Conservation (phyloP, 2,329 filamentous ascomycete genomes). For the Apiospora arundinis region DNA sequence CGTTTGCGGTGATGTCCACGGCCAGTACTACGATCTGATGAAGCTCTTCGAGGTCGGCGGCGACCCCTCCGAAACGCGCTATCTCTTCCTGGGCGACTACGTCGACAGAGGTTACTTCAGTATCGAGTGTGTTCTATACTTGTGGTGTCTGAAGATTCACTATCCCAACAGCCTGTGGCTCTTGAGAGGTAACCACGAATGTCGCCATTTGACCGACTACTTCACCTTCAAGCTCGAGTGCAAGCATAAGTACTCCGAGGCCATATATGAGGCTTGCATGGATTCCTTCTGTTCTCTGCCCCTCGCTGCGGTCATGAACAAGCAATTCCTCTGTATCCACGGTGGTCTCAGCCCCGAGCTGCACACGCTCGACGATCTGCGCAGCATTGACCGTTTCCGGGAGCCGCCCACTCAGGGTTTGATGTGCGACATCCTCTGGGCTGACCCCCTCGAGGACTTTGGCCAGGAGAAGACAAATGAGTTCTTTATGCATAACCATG, state of each 20-base stretch:
- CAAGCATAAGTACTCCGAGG: conserved; percentile 99
- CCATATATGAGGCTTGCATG: conserved; percentile 96
- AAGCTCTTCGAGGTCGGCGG: conserved; percentile 99
- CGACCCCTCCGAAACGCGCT: conserved; percentile 93
- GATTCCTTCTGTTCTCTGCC: conserved; percentile 96
- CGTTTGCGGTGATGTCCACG: conserved; percentile 97
- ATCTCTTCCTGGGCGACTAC: conserved; percentile 97
- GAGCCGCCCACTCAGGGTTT: conserved; percentile 96
- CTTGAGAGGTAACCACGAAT: conserved; percentile 97
- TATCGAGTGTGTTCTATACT: conserved; percentile 97
- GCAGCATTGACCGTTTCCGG: conserved; percentile 95
- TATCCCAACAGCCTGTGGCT: conserved; percentile 98
- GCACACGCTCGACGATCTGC: conserved; percentile 93
- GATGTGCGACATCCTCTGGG: conserved; percentile 99
- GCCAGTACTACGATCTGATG: conserved; percentile 99
- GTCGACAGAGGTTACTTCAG: conserved; percentile 99
- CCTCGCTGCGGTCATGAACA: conserved; percentile 98
- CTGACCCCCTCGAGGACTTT: conserved; percentile 96
- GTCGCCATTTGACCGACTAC: conserved; percentile 97
- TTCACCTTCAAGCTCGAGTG: conserved; percentile 99
- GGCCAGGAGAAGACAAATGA: conserved; percentile 98
- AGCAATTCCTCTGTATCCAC: conserved; percentile 98
- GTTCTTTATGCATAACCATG: conserved; percentile 97
- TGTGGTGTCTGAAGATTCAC: conserved; percentile 99
- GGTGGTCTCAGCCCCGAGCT: conserved; percentile 95